Evolutionary conservation across 768 basidiomycete genomes (phyloP), one percentile per base, ranked within the genome.

Genomic region (Kockovaella imperatae): DNA sequence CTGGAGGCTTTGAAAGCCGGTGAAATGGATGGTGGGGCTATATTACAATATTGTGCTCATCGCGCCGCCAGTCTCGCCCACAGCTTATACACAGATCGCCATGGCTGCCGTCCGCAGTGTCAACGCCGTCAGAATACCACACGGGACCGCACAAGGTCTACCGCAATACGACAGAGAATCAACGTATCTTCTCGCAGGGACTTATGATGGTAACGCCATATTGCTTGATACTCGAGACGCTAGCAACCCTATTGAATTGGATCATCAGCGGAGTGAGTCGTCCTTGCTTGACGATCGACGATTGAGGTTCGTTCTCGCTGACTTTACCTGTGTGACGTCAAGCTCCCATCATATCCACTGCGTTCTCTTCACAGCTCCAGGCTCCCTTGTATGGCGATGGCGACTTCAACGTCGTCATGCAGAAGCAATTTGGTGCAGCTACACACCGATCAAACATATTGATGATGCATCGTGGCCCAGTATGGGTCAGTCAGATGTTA

Each of bases 401-500:
- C 15, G 62, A 64, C 30, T 54, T 54, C 38, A 28, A 35, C 5
- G 40, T 60, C 6, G 14, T 35, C 14, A 40, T 56, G 1, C 41
- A 45, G 39, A 64, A 57, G 39, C 23, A 58, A 23, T 24, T 50
- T 21, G 53, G 52, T 2, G 11, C 30, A 5, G 42, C 51, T 10
- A 10, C 10, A 11, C 44, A 42, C 4, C 28, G 45, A n/a, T 35
- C 45, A 20, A 18, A 46, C 20, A 3, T 13, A 3, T 14, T 59
- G 0, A 30, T 43, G 5, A n/a, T 35, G 15, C 57, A 62, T 43
- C 44, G 79, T 14, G 89, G 88, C 0, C 83, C 87, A 8, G 77
- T 86, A 49, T 88, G 86, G 87, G 89, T 90, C 54, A 18, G 80
- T 73, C n/a, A 18, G 39, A n/a, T n/a, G n/a, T 18, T 26, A n/a